Percentiles rank a stretch among this genome's conserved stretches.
These are phyloP conservation scores for Rosa multiflora DNA, from an alignment of 306 rosid species.

Conservation along the genomic window DNA sequence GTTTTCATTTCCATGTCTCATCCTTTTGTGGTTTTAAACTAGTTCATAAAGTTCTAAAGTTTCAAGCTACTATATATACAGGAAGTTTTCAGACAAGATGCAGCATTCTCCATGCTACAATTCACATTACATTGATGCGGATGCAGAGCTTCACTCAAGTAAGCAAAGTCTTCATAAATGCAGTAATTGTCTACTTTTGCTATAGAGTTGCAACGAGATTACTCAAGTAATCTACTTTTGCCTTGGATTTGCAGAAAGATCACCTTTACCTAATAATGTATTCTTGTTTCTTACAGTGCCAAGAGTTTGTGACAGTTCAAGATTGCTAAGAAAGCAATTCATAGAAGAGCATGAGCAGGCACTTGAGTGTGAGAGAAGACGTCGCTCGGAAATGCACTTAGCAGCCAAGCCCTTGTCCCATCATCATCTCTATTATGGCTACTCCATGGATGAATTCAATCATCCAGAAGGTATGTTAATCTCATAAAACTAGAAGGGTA, in stretches of 20 bases:
- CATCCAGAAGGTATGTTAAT: conserved; percentile 33
- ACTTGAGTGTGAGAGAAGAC: conserved; percentile 33
- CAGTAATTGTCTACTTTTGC: neutral
- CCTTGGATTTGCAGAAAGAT: neutral
- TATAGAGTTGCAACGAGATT: neutral
- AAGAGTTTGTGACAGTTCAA: conserved; percentile 30
- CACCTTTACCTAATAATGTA: neutral
- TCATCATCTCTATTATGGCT: conserved; percentile 26
- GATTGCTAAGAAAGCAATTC: conserved; percentile 33
- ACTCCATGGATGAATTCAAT: conserved; percentile 28
- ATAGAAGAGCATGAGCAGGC: conserved; percentile 37
- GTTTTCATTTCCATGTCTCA: neutral
- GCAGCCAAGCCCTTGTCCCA: conserved; percentile 25
- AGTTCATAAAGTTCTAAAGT: neutral
- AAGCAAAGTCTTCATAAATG: conserved; percentile 4
- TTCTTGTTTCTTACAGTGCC: conserved; percentile 19
- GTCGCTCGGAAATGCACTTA: conserved; percentile 22
- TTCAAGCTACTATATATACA: conserved; percentile 6
- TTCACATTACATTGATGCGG: conserved; percentile 38
- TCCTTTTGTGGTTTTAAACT: neutral
- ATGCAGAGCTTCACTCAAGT: conserved; percentile 39
- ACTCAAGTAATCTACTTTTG: neutral
- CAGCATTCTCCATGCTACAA: conserved; percentile 20
- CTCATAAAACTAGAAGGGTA: neutral
- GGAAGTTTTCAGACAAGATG: conserved; percentile 40